These are phyloP conservation scores for Pleurotus citrinopileatus DNA, from an alignment of 768 basidiomycete genomes.

Conservation along the genomic window DNA sequence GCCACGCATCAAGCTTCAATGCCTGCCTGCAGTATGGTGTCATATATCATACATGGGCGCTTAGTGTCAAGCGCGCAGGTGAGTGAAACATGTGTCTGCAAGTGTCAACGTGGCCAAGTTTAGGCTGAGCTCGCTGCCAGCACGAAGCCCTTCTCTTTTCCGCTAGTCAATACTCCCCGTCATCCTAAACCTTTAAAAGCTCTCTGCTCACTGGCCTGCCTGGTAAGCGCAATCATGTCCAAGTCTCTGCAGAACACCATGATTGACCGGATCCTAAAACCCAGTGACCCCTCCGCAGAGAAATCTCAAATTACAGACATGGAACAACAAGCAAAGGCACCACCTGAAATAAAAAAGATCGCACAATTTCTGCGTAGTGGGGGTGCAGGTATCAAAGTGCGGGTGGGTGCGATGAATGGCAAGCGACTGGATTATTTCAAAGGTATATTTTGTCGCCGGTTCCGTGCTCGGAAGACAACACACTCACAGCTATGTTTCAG, in stretches of 20 bases:
- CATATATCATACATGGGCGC: no score
- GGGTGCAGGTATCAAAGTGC: constrained; percentile 82
- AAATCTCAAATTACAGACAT: constrained; percentile 23
- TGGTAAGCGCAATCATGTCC: constrained; percentile 5
- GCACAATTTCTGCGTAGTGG: constrained; percentile 86
- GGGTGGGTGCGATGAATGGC: constrained; percentile 88
- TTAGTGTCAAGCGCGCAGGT: background rate
- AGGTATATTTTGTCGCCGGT: constrained; percentile 47
- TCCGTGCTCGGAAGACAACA: background rate
- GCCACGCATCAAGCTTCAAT: no score
- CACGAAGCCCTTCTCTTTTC: constrained; percentile 5
- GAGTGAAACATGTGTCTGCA: background rate
- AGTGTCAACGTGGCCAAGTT: background rate
- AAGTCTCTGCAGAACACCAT: constrained; percentile 9
- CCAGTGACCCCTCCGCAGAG: background rate
- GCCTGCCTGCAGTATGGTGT: no score
- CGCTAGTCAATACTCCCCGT: constrained; percentile 3
- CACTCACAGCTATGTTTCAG: constrained; percentile 34
- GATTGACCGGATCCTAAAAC: constrained; percentile 7
- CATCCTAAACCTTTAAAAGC: background rate
- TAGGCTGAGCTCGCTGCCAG: constrained; percentile 7
- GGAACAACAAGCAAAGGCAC: constrained; percentile 80
- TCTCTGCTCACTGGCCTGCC: background rate
- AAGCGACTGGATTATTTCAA: constrained; percentile 98
- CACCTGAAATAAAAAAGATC: constrained; percentile 76